A percentile compares a stretch with the other conserved stretches of the same genome.
Evolutionary conservation across 306 rosid genomes (phyloP).

Genomic region (Trichosanthes truncata): DNA sequence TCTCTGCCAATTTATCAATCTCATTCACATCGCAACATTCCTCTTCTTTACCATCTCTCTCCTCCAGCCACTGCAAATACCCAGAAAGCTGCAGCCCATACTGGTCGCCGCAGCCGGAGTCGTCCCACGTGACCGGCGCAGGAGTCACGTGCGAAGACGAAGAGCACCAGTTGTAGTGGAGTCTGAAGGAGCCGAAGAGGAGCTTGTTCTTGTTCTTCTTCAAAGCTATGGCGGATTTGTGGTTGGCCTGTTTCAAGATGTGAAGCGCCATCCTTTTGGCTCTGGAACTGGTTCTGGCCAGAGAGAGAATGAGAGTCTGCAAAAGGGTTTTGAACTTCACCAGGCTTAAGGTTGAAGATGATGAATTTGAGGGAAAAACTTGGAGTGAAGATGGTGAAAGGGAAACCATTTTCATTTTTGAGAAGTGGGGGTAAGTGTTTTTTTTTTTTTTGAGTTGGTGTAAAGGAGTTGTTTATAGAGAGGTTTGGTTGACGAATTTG

Average conservation of each 20-base stretch:
- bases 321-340: conserved; percentile 47
- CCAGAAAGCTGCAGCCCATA: not conserved
- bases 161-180: conserved; percentile 16
- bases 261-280: conserved; percentile 31
- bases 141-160: conserved; percentile 1
- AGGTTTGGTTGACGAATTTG: conserved; percentile 17
- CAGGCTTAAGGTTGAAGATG: conserved; percentile 22
- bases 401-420: conserved; percentile 31
- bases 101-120: too few species aligned
- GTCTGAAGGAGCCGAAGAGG: conserved; percentile 6
- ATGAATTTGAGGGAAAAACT: conserved; percentile 25
- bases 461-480: conserved; percentile 19
- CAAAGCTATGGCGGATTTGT: conserved; percentile 5
- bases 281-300: conserved; percentile 41
- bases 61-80: conserved; percentile 7
- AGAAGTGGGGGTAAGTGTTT: too few species aligned
- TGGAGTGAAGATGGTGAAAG: conserved; percentile 29
- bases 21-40: too few species aligned
- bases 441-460: not conserved
- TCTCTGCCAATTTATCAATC: conserved; percentile 5
- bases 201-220: not conserved
- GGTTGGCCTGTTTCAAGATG: conserved; percentile 21
- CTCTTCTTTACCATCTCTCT: not conserved
- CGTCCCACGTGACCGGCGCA: too few species aligned
- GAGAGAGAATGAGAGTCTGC: conserved; percentile 48